Conservation (phyloP, 2,329 filamentous ascomycete species). For the Periconia macrospinosa region DNA sequence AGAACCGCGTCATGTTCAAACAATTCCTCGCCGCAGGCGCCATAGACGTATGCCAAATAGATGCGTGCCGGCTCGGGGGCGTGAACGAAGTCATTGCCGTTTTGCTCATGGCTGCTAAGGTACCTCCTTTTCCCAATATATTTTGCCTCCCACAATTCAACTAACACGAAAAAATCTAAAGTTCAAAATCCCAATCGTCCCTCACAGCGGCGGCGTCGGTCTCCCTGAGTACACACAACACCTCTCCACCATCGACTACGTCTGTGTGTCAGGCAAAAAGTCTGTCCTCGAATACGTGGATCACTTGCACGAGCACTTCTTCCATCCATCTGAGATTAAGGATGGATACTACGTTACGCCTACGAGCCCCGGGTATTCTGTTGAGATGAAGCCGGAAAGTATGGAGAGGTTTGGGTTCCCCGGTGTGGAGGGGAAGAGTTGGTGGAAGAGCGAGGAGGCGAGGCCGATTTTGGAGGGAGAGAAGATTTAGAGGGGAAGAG, state of each 20-base stretch:
- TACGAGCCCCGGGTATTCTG: conserved; percentile 79
- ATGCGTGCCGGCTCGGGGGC: conserved; percentile 85
- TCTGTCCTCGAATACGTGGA: conserved; percentile 90
- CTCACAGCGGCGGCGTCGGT: conserved; percentile 86
- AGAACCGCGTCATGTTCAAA: conserved; percentile 94
- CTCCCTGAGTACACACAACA: conserved; percentile 94
- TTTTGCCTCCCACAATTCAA: not conserved
- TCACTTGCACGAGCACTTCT: conserved; percentile 90
- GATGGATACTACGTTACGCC: conserved; percentile 89
- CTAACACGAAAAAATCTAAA: not conserved
- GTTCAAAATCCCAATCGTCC: conserved; percentile 78
- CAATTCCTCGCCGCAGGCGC: conserved; percentile 79
- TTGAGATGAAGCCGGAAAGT: conserved; percentile 88
- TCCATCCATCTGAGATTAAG: conserved; percentile 76
- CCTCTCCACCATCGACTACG: conserved; percentile 89
- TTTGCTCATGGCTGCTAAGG: conserved; percentile 77
- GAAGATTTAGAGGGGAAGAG: conserved; percentile 47
- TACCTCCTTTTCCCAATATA: not conserved
- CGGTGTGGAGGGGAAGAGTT: conserved; percentile 75
- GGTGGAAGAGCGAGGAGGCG: conserved; percentile 85
- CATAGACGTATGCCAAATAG: conserved; percentile 86
- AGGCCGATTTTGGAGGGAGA: conserved; percentile 68
- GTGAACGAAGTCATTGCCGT: conserved; percentile 94
- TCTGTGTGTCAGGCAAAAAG: conserved; percentile 78
- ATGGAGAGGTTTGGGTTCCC: conserved; percentile 81